Percentiles rank a stretch among this genome's conserved stretches.
phyloP scores from a whole-genome alignment of 257 asterid species.

The Capsicum pubescens region DNA sequence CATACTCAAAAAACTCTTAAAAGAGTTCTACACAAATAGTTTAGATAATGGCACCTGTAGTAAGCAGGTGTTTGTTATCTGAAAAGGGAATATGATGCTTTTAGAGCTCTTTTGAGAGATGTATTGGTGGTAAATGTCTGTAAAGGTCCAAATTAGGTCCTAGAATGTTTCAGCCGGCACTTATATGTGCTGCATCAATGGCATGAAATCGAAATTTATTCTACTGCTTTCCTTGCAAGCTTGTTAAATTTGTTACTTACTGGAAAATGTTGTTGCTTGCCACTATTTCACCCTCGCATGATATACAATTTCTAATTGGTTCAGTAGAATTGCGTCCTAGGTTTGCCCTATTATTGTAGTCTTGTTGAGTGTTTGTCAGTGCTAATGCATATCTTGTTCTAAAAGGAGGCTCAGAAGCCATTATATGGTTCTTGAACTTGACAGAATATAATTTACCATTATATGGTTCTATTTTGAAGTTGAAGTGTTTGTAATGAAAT shows the following conservation, averaged over 20 bases:
- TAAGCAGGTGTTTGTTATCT: not conserved
- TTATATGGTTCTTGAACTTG: not conserved
- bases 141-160: not conserved
- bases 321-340: not conserved
- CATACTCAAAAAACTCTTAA: too few relatives aligned
- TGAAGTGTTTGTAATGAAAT: too few relatives aligned
- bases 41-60: too few relatives aligned
- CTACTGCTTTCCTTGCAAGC: not conserved
- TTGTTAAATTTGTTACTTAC: not conserved
- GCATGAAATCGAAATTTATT: not conserved
- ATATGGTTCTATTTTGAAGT: too few relatives aligned
- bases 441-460: not conserved
- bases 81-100: not conserved
- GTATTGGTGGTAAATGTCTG: slow-evolving; percentile 2
- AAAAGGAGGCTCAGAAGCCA: not conserved
- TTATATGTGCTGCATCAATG: not conserved
- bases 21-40: too few relatives aligned
- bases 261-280: slow-evolving; percentile 10
- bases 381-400: not conserved
- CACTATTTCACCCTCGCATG: not conserved
- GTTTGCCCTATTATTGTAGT: not conserved
- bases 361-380: not conserved
- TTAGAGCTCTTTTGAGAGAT: not conserved
- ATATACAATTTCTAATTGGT: not conserved
- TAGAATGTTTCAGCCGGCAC: not conserved